A percentile compares a stretch with the other conserved stretches of the same genome.
These are phyloP conservation scores for Ulota crispa DNA, from an alignment of 225 moss, liverwort and hornwort genomes.

Conservation along the genomic window DNA sequence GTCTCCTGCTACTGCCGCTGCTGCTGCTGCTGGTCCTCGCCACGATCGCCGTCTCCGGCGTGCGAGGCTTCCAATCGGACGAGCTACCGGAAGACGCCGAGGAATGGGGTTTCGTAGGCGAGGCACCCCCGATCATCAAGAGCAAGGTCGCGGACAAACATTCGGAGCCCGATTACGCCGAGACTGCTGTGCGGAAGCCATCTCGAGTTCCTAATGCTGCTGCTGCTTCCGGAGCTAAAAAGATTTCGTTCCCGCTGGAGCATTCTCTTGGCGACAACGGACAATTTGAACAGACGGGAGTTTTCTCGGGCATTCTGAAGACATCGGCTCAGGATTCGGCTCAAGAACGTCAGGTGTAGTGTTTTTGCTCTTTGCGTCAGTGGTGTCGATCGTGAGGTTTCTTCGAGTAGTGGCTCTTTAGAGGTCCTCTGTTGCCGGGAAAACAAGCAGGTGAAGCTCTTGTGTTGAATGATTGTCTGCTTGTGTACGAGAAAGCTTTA, in stretches of 20 bases:
- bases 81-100: conserved; percentile 96
- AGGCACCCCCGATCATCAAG: conserved; percentile 21
- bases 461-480: not conserved
- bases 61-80: conserved; percentile 70
- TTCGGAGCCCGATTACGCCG: conserved; percentile 13
- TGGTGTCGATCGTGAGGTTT: not conserved
- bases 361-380: not conserved
- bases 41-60: conserved; percentile 19
- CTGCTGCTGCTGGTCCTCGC: conserved; percentile 40
- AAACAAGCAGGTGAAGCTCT: not conserved
- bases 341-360: conserved; percentile 70
- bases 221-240: conserved; percentile 36
- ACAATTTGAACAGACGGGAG: conserved; percentile 62
- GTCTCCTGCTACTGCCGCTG: conserved; percentile 10
- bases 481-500: not conserved
- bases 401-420: not conserved
- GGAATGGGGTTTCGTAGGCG: conserved; percentile 88
- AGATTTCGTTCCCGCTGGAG: conserved; percentile 74
- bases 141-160: conserved; percentile 17
- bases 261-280: conserved; percentile 66
- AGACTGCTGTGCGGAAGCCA: conserved; percentile 19
- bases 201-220: conserved; percentile 15
- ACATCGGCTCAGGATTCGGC: conserved; percentile 59
- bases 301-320: conserved; percentile 76
- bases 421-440: not conserved